Base-by-base conservation (phyloP, 768 basidiomycete species). In the Mycena belliarum region DNA sequence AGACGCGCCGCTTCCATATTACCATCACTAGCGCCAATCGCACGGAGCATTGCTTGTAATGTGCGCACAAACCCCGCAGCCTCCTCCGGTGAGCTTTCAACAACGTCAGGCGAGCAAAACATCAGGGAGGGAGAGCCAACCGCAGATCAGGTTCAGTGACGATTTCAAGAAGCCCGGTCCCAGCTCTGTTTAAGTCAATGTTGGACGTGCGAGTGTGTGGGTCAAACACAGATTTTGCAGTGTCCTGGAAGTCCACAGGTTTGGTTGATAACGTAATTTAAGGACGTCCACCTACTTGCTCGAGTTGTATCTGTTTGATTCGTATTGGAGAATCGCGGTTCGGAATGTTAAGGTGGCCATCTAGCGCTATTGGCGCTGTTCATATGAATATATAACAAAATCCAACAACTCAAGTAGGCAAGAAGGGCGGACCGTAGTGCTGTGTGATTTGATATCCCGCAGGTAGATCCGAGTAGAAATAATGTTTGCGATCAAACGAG, bases 371-470 rank as follows among this genome's bases (percentile, higher is more conserved):
- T 0, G 95, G 93, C 32, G 87, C 95, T 97, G 67, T 20, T 43
- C 41, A 24, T 23, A 28, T 51, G 37, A 41, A 33, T 57, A 23
- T 45, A 47, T 16, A 47, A n/a, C n/a, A n/a, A n/a, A n/a, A n/a
- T n/a, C 21, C 40, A 55, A 37, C 3, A 23, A 42, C 24, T 18
- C 15, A 18, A 46, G 9, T 14, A 37, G 55, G 57, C 29, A 44
- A 20, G 49, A 11, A 46, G 53, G 40, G 68, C 65, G 63, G 59
- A 93, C 93, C 84, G 72, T 98, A 97, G 61, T 93, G 90, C 69
- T 98, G 95, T 0, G 95, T 99, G 60, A 99, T 96, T 73, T 99
- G 97, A 72, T 95, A 98, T 0, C 96, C 96, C 5, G 89, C 80
- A 0, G 97, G 95, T 33, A 97, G 80, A 71, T 98, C 97, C 6